A percentile compares a stretch with the other conserved stretches of the same genome.
Conservation (phyloP, 1,284 basidiomycete genomes). For the Malassezia pachydermatis region DNA sequence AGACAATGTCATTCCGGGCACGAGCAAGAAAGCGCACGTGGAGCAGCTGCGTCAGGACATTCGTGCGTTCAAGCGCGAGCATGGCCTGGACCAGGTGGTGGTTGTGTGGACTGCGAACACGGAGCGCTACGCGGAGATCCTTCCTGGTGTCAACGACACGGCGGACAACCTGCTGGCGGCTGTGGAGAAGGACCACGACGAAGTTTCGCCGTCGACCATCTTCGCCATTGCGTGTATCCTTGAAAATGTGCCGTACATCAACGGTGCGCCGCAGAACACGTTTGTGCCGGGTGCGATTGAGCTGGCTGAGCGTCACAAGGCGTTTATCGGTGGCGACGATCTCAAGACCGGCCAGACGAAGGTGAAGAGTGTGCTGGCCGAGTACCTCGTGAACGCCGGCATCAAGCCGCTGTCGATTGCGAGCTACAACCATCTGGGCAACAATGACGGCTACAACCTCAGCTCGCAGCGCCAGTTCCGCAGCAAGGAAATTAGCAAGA, state of each 20-base stretch:
- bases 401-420: slow-evolving; percentile 96
- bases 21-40: slow-evolving; percentile 78
- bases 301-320: slow-evolving; percentile 76
- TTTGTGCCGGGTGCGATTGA: slow-evolving; percentile 91
- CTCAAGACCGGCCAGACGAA: slow-evolving; percentile 62
- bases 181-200: slow-evolving; percentile 73
- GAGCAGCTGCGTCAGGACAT: slow-evolving; percentile 87
- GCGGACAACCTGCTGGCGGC: slow-evolving; percentile 74
- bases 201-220: slow-evolving; percentile 87
- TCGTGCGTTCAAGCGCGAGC: slow-evolving; percentile 75
- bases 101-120: slow-evolving; percentile 99
- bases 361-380: slow-evolving; percentile 75
- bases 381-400: slow-evolving; percentile 96
- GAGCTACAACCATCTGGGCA: slow-evolving; percentile 96
- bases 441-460: slow-evolving; percentile 92
- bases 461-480: slow-evolving; percentile 85
- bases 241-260: slow-evolving; percentile 89
- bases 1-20: slow-evolving; percentile 77
- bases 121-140: slow-evolving; percentile 89
- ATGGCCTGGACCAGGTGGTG: slow-evolving; percentile 68
- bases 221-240: slow-evolving; percentile 94
- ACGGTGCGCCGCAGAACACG: slow-evolving; percentile 97
- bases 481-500: slow-evolving; percentile 82
- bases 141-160: slow-evolving; percentile 90
- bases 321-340: slow-evolving; percentile 96